Evolutionary conservation across 768 basidiomycete species (phyloP).

Genomic region (Trametes elegans): DNA sequence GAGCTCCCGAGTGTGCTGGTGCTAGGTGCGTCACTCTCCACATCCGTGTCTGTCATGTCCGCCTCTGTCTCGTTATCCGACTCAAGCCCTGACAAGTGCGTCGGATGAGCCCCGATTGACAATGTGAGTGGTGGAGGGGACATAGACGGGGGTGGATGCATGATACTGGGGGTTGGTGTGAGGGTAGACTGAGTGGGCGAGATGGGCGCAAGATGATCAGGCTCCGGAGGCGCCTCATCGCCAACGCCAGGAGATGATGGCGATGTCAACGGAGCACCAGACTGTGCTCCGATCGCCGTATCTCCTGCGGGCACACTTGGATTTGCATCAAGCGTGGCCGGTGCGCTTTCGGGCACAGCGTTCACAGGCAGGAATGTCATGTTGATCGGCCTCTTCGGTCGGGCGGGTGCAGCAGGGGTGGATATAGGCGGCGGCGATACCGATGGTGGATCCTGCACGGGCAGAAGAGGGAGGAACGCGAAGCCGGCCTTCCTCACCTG

Average conservation of each 20-base stretch:
- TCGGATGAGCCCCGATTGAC: constrained; percentile 9
- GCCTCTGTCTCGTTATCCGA: constrained; percentile 22
- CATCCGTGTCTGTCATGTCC: constrained; percentile 26
- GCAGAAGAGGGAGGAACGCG: constrained; percentile 27
- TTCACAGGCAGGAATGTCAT: constrained; percentile 21
- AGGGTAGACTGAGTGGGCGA: neutral
- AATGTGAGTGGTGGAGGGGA: constrained; percentile 18
- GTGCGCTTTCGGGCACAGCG: neutral
- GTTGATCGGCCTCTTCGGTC: constrained; percentile 14
- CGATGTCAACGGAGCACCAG: constrained; percentile 7
- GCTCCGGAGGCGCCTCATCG: constrained; percentile 7
- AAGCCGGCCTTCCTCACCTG: constrained; percentile 16
- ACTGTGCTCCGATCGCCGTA: neutral
- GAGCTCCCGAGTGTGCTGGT: constrained; percentile 23
- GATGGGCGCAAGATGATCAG: neutral
- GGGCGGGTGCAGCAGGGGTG: neutral
- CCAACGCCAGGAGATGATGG: constrained; percentile 3
- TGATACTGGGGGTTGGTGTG: neutral
- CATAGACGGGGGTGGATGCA: constrained; percentile 4
- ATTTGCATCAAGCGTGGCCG: neutral
- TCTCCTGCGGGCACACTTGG: neutral
- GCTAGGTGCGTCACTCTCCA: constrained; percentile 26
- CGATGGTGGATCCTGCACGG: constrained; percentile 22
- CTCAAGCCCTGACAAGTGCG: neutral
- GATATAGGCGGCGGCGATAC: neutral